Base-by-base conservation (phyloP, 2,329 filamentous ascomycete genomes). In the Cladosporium sp. region DNA sequence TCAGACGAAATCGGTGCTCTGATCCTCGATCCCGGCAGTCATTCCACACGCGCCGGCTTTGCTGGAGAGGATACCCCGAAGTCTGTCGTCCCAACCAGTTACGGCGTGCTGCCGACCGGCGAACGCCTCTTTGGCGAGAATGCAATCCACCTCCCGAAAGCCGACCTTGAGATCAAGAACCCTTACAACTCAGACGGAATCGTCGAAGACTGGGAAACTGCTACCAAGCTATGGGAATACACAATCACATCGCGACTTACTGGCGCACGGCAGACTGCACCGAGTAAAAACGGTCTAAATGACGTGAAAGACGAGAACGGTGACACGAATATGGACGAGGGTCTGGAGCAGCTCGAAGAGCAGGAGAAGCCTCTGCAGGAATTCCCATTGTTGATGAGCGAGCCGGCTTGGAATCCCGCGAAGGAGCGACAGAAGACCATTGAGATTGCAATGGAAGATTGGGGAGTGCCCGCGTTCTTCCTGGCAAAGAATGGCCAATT, bases 61-160 rank as follows among this genome's bases (percentile, higher is more conserved):
- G 95, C 95, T 12, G 94, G 95, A 71, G 95, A 99, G 83, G 94
- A 99, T 77, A 88, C 92, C 0, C 94, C 94, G 67, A 97, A 97
- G 79, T 92, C 90, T 30, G 87, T 97, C 59, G 83, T 96, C 60
- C 92, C 93, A 28, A 94, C 92, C 45, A 91, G 89, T 78, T 99
- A 99, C 77, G 92, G 89, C 62, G 66, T 75, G 40, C 73, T 80
- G 57, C 78, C 82, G 74, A 76, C 78, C 63, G 77, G 78, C 58
- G 80, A 81, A 63, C 75, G 81, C 34, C 74, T 94, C 60, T 97
- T 92, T 69, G 94, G 94, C 76, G 95, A 99, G 73, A 93, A 97
- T 74, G 87, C 88, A 65, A 87, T 97, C 63, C 86, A 89, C 70
- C 85, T 90, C 47, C 89, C 92, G 14, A 84, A 87, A 63, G 80